Evolutionary conservation across 257 asterid species (phyloP).

Genomic region (Solanum medicagineum): DNA sequence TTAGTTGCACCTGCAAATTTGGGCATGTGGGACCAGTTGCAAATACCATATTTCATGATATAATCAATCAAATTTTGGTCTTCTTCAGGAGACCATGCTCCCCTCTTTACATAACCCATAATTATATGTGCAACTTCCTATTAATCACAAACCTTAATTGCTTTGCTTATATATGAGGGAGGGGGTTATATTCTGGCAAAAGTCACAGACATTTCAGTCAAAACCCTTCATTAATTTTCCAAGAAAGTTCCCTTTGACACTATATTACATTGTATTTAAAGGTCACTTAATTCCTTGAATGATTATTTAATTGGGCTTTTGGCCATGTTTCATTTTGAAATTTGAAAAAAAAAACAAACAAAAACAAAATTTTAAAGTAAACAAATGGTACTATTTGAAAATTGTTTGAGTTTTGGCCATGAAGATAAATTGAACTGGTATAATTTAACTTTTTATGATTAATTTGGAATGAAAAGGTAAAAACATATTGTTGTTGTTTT

Average conservation of each 20-base stretch:
- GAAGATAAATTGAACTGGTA: no score
- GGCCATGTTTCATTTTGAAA: neutral
- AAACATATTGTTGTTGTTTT: no score
- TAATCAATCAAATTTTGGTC: neutral
- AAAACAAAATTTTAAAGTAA: no score
- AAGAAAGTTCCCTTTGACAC: neutral
- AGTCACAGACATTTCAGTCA: no score
- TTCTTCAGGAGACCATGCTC: neutral
- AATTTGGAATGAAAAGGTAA: no score
- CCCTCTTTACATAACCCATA: neutral
- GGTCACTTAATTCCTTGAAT: no score
- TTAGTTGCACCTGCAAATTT: constrained; percentile 1
- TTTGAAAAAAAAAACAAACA: no score
- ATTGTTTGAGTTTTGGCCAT: neutral
- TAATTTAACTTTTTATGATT: no score
- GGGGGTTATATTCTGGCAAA: neutral
- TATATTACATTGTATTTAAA: neutral
- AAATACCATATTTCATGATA: neutral
- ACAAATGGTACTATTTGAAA: neutral
- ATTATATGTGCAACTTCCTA: neutral
- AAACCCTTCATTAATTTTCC: neutral
- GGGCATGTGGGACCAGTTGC: neutral
- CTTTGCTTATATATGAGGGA: neutral
- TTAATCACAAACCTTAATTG: neutral
- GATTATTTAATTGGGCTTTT: neutral